Base-by-base conservation (phyloP, 768 basidiomycete species). In the Pleurotus djamor region DNA sequence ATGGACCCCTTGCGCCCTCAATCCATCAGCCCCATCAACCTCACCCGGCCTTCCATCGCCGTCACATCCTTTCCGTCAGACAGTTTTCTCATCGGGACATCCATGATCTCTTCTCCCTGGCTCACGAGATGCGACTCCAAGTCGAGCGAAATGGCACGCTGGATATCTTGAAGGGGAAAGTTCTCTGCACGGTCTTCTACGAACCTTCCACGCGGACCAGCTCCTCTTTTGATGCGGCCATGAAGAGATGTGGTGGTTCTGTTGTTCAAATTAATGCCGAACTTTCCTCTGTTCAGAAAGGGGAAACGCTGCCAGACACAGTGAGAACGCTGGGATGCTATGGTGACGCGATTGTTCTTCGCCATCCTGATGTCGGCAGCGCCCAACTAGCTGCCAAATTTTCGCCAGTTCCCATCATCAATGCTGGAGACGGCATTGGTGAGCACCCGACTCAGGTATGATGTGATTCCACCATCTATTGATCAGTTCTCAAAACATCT, bases 191-290 rank as follows among this genome's bases (percentile, higher is more conserved):
- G 17, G 71, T 96, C 38, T 99, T 99, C 81, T 99, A 94, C 71
- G 97, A 99, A 71, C 92, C 96, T 1, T 97, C 95, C 2, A 99
- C 97, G 2, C 83, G 97, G 36, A 99, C 97, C 3, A 94, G 92
- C 62, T 83, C 91, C 4, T 98, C 96, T 7, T 99, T 99, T 67
- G 96, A 99, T 69, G 90, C 96, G 2, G 97, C 97, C 9, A 99
- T 98, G 97, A 96, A 97, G 72, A 86, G 97, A 52, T 94, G 94
- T 67, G 97, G 97, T 32, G 97, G 97, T 16, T 87, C 96, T 67
- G 96, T 98, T 41, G 88, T 97, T n/a, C 83, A 89, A 58, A 83
- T 98, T 58, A 83, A 83, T 44, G 84, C 84, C 2, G 92, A 94
- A 56, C 80, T 82, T 1, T 96, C 95, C 3, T 97, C 94, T 0